Evolutionary conservation across 2,329 filamentous ascomycete species (phyloP), one percentile per base, ranked within the genome.

Genomic region (Cladosporium sp.): DNA sequence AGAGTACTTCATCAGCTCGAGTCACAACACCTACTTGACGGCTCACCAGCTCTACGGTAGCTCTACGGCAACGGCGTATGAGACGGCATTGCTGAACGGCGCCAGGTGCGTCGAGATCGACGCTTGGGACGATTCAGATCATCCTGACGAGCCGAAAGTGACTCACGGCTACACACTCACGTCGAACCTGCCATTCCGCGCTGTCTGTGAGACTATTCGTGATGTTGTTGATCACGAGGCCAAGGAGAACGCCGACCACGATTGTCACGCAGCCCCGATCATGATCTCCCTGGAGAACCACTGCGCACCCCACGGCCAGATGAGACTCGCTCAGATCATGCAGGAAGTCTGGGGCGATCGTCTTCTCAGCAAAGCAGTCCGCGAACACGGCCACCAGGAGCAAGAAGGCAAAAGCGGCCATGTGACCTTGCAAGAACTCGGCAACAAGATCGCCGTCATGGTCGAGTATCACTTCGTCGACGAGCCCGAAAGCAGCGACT

Each of bases 61-160:
- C 18, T 85, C 82, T 1, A 80, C 78, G 2, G 81, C 82, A 7
- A 70, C 74, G 3, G 84, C 82, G 0, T 88, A 88, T 61, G 76
- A 83, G 59, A 80, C 74, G 5, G 81, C 82, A 0, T 70, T 88
- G 13, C 71, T 68, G 24, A 79, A 82, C 0, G 85, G 84, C 1
- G 82, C 83, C 2, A 74, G 85, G 6, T 88, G 85, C 58, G 83
- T 88, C 32, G 85, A 88, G 67, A 88, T 88, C 48, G 84, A 88
- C 61, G 85, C 82, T 1, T 88, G 84, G 85, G 83, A 88, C 59
- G 75, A 84, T 42, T 72, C 77, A 32, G 77, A 82, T 7, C 65
- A 85, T 58, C 68, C 68, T 34, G 74, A 81, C 8, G 84, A 86
- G 63, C 84, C 83, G 3, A 86, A 85, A 62, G 83, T 86, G 47